These are phyloP conservation scores for Zizania latifolia DNA, from an alignment of 176 grass and related monocot genomes.

Conservation along the genomic window DNA sequence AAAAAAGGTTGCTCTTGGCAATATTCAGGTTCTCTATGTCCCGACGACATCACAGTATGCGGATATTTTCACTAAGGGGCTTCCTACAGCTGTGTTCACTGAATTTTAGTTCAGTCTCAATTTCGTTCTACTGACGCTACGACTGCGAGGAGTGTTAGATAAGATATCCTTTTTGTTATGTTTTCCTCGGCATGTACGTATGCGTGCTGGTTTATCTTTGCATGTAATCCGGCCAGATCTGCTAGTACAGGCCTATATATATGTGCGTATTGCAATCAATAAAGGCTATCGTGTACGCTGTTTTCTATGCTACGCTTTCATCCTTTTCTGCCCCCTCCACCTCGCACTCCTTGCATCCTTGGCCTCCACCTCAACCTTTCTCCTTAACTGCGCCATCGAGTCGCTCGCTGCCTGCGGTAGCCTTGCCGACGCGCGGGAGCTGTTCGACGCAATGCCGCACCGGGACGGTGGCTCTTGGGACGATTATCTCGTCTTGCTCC, in stretches of 20 bases:
- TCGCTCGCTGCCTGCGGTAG: constrained; percentile 45
- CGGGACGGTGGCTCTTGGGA: constrained; percentile 92
- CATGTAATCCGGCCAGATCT: too few species aligned
- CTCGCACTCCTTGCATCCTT: neutral
- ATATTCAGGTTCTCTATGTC: neutral
- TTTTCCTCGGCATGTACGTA: too few species aligned
- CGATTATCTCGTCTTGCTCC: constrained; percentile 55
- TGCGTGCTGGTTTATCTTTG: too few species aligned
- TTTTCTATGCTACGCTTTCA: too few species aligned
- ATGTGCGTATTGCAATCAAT: too few species aligned
- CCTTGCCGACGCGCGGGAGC: constrained; percentile 47
- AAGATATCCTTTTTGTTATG: too few species aligned
- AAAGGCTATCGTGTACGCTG: too few species aligned
- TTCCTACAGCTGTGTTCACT: neutral
- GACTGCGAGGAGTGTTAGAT: too few species aligned
- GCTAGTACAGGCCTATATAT: too few species aligned
- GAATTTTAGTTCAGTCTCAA: too few species aligned
- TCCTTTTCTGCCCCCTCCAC: neutral
- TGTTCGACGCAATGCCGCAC: constrained; percentile 84
- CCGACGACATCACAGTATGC: neutral
- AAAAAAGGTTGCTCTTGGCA: neutral
- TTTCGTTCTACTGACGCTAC: too few species aligned
- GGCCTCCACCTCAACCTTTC: constrained; percentile 34
- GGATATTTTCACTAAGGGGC: neutral
- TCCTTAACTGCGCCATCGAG: constrained; percentile 76